Evolutionary conservation across 2,329 filamentous ascomycete genomes (phyloP), one percentile per base, ranked within the genome.

Genomic region (Fusarium papillatum): DNA sequence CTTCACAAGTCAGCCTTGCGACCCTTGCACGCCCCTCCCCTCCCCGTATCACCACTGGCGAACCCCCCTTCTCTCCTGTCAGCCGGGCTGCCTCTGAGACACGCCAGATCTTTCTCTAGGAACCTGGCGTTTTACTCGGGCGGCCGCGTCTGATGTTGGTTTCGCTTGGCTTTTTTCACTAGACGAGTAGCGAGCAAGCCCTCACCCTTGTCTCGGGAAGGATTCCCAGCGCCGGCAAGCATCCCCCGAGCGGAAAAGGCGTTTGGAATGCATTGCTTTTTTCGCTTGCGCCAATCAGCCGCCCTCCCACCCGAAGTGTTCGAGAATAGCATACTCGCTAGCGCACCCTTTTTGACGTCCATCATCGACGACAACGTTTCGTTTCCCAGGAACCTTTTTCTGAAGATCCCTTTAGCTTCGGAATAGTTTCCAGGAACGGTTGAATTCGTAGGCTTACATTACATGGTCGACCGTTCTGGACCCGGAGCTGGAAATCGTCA

Each of bases 1-100:
- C 72, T 75, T 41, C 24, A 19, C 34, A 57, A 76, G 66, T 79
- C 77, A 79, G 77, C 77, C 77, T 79, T 72, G 70, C 70, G 68
- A 68, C 71, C 69, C 46, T 66, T 46, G 41, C 66, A 46, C 68
- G 19, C 26, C 26, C 61, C 26, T 29, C 26, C 26, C 26, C 26
- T 29, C 26, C 43, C 63, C 24, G 31, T 17, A 29, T 22, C 22
- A 48, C n/a, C 59, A 31, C 26, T 29, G 26, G 62, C 46, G 48
- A 71, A 67, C 64, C 68, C 64, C 24, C 26, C 26, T 29, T 69
- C 17, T 41, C 57, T 72, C 68, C 57, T 70, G 67, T 71, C 73
- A 71, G 69, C 67, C 68, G 36, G 77, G 74, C 64, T 77, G 68
- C 74, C 70, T 79, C 75, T 66, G 50, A 59, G 62, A 69, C 72